Conservation (phyloP, 805 yeast species). For the Saturnispora quitensis region DNA sequence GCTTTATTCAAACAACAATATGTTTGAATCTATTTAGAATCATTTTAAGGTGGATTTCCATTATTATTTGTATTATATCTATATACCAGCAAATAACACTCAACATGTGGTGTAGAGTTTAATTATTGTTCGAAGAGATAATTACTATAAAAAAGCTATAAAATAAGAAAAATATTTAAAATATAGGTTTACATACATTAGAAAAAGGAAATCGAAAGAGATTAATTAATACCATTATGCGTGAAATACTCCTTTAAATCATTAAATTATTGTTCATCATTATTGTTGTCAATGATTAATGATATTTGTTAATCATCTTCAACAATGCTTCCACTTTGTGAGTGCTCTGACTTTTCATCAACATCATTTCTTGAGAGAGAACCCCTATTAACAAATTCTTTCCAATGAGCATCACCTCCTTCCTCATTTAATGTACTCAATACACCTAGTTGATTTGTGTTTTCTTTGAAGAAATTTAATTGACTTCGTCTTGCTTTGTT, state of each 20-base stretch:
- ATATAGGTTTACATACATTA: not conserved
- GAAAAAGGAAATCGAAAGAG: not conserved
- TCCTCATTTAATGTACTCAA: conserved; percentile 6
- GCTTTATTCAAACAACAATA: not conserved
- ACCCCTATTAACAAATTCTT: not conserved
- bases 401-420: not conserved
- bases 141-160: not conserved
- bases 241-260: not conserved
- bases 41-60: not conserved
- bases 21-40: not conserved
- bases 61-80: not conserved
- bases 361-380: not conserved
- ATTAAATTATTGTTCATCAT: not conserved
- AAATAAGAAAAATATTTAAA: not conserved
- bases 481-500: conserved; percentile 31
- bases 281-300: not conserved
- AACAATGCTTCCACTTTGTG: conserved; percentile 5
- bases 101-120: too few species aligned
- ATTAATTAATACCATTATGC: not conserved
- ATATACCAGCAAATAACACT: not conserved
- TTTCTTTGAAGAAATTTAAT: conserved; percentile 16
- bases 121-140: too few species aligned
- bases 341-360: conserved; percentile 6
- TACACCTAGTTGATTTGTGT: not conserved
- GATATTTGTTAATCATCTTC: not conserved